These are phyloP conservation scores for Mycena albidolilacea DNA, from an alignment of 768 basidiomycete species.

Conservation along the genomic window DNA sequence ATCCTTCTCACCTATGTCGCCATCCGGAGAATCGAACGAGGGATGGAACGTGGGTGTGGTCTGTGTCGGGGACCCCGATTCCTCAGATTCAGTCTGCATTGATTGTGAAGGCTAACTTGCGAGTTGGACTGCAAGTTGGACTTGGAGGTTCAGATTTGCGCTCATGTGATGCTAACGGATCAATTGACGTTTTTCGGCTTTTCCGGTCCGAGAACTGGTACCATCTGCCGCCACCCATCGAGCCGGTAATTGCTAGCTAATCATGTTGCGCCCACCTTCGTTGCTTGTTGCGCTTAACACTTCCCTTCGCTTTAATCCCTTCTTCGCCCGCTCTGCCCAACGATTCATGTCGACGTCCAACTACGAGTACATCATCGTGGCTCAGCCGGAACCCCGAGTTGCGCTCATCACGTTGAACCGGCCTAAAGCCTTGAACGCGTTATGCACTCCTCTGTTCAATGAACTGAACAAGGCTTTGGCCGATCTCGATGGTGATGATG, in stretches of 20 bases:
- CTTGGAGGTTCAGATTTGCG: too few relatives aligned
- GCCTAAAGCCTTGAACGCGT: constrained; percentile 91
- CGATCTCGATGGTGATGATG: constrained; percentile 78
- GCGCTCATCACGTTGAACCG: constrained; percentile 91
- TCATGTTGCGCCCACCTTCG: constrained; percentile 16
- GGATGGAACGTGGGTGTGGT: constrained; percentile 52
- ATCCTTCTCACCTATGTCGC: constrained; percentile 54
- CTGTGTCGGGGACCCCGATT: not conserved
- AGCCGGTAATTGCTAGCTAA: too few relatives aligned
- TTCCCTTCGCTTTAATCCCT: constrained; percentile 20
- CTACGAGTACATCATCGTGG: constrained; percentile 79
- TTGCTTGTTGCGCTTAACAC: constrained; percentile 15
- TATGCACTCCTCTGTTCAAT: constrained; percentile 83
- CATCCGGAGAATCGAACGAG: constrained; percentile 66
- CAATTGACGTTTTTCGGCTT: not conserved
- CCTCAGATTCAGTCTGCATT: constrained; percentile 12
- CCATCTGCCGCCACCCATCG: too few relatives aligned
- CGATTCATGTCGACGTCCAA: constrained; percentile 67
- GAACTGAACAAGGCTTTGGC: constrained; percentile 87
- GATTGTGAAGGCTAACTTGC: too few relatives aligned
- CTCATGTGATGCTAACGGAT: not conserved
- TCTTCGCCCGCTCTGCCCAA: constrained; percentile 18
- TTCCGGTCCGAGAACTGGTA: too few relatives aligned
- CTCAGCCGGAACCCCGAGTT: constrained; percentile 77
- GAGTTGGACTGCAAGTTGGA: too few relatives aligned